These are phyloP conservation scores for Rhodotorula sphaerocarpa DNA, from an alignment of 768 basidiomycete genomes.

Conservation along the genomic window DNA sequence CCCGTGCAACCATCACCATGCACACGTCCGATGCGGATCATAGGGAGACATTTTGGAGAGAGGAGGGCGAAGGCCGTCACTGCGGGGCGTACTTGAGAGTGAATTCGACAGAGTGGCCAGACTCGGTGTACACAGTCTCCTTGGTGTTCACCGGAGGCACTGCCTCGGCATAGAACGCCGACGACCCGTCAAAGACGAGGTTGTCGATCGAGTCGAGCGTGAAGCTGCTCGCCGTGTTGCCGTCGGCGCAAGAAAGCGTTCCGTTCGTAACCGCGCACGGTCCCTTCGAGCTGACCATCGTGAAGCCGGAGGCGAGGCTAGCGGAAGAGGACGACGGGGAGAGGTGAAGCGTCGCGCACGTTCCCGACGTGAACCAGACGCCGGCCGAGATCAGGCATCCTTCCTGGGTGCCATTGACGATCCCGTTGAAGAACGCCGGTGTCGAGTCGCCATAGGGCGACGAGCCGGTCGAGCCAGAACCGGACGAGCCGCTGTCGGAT, in stretches of 20 bases:
- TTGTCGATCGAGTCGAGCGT: background rate
- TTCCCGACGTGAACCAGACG: conserved; percentile 51
- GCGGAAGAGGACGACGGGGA: background rate
- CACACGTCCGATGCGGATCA: too few species aligned
- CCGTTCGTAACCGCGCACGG: conserved; percentile 50
- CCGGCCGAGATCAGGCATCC: conserved; percentile 55
- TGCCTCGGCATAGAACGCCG: conserved; percentile 47
- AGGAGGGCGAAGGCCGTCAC: background rate
- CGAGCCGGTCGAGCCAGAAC: background rate
- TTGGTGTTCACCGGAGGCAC: conserved; percentile 34
- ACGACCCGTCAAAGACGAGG: too few species aligned
- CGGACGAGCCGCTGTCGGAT: background rate
- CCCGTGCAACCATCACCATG: too few species aligned
- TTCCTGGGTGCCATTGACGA: conserved; percentile 40
- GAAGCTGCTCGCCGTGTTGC: conserved; percentile 47
- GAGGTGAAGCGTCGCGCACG: conserved; percentile 13
- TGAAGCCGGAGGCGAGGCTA: conserved; percentile 47
- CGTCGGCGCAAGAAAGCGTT: conserved; percentile 53
- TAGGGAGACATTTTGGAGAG: background rate
- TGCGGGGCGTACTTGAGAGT: too few species aligned
- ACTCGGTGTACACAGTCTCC: too few species aligned
- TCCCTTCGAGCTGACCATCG: conserved; percentile 56
- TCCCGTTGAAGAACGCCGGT: conserved; percentile 16
- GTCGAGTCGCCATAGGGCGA: conserved; percentile 37
- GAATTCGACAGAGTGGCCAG: too few species aligned